Evolutionary conservation across 768 basidiomycete genomes (phyloP), one percentile per base, ranked within the genome.

Genomic region (Boletus speciosus): DNA sequence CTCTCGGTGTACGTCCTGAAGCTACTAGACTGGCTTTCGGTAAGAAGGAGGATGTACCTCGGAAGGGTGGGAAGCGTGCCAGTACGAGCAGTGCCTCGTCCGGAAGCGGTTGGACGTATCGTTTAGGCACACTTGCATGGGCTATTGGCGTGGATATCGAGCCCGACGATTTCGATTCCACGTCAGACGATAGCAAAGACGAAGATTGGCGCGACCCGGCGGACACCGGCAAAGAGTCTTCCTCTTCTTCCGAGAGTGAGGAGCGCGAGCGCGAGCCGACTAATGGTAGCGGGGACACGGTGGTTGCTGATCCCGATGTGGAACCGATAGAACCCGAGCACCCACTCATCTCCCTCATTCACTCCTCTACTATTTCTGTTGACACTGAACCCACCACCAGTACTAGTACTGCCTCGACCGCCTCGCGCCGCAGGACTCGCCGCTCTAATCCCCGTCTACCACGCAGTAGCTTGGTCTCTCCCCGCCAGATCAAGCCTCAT

Each of bases 141-240:
- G 41, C 58, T 3, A 51, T 61, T 39, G 64, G 55, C 5, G 14
- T 50, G 45, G 55, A 55, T n/a, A 19, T 57, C n/a, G 49, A 64
- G 15, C 43, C 51, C 2, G 57, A 61, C 19, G 34, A 51, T 4
- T 16, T 46, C 5, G 54, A 57, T 29, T 44, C 52, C 4, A 32
- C 55, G 2, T 54, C 65, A 6, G 60, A 60, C 39, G 62, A 67
- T 16, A 46, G 46, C 32, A 29, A 40, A 0, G 65, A 67, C 19
- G 65, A 59, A n/a, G 65, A 66, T 10, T 67, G 66, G 65, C 49
- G n/a, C 5, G 59, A 56, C 27, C 25, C 47, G 2, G 41, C 37
- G 7, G 64, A 55, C 15, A 23, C 21, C 2, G 36, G 21, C 0
- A 16, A 25, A 46, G 23, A 12, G 14, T 8, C 51, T 45, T 51